These are phyloP conservation scores for Blepharisma stoltei DNA, from an alignment of 73 alveolate genomes.

Conservation along the genomic window DNA sequence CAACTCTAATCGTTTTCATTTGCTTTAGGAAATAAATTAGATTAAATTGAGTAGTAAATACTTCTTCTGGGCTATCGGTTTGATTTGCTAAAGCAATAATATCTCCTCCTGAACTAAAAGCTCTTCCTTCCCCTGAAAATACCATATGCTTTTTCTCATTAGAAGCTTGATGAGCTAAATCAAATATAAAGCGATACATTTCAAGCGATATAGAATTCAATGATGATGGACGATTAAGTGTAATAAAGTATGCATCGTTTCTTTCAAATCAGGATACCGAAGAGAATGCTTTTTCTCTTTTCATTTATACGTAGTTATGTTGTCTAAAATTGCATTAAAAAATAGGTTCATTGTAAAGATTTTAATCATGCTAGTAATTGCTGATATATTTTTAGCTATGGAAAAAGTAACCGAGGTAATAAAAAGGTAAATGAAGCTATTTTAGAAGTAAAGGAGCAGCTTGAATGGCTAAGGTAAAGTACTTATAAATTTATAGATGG, in stretches of 20 bases:
- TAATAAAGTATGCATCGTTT: neutral
- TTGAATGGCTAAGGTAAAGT: too few relatives aligned
- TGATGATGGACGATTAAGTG: slow-evolving; percentile 7
- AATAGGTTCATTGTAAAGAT: too few relatives aligned
- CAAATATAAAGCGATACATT: neutral
- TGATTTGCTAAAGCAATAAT: neutral
- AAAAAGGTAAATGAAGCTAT: too few relatives aligned
- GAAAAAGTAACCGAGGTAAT: too few relatives aligned
- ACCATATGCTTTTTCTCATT: neutral
- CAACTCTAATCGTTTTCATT: neutral
- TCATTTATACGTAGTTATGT: too few relatives aligned
- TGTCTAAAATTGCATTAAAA: too few relatives aligned
- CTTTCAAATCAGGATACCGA: neutral
- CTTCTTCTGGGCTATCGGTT: neutral
- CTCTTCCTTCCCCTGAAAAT: slow-evolving; percentile 20
- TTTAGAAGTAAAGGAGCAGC: too few relatives aligned
- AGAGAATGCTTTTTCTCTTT: neutral
- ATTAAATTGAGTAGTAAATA: neutral
- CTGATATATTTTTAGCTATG: too few relatives aligned
- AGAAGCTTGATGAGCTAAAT: neutral
- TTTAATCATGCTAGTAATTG: too few relatives aligned
- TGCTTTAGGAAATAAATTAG: neutral
- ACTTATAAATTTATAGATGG: too few relatives aligned
- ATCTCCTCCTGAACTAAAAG: slow-evolving; percentile 27
- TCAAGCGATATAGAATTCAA: neutral